Evolutionary conservation across 164 flowering plant species (phyloP).

Genomic region (Kalanchoe fedtschenkoi): DNA sequence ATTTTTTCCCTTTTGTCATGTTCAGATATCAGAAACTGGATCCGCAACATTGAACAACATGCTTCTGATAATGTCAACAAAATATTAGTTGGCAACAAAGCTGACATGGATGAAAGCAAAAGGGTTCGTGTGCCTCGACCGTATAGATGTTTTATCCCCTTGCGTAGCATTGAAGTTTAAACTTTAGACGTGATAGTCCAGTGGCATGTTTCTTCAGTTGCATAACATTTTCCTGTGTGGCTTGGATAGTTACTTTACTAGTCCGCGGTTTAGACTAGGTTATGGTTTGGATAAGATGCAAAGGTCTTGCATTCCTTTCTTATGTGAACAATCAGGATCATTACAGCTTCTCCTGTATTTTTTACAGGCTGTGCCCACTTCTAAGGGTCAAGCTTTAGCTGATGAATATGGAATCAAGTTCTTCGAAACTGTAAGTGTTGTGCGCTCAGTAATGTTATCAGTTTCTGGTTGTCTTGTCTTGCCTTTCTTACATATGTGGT

Average conservation of each 20-base stretch:
- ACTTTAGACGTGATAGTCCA: neutral
- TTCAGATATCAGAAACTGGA: constrained; percentile 26
- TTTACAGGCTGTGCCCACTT: constrained; percentile 25
- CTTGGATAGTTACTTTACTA: no score
- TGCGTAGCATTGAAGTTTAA: neutral
- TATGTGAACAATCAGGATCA: neutral
- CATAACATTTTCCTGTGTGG: no score
- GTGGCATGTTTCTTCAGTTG: neutral
- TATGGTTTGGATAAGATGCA: neutral
- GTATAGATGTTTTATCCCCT: neutral
- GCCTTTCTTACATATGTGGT: neutral
- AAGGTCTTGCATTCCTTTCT: neutral
- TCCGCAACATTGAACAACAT: constrained; percentile 29
- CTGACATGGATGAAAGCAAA: constrained; percentile 37
- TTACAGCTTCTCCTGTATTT: neutral
- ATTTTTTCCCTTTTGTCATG: neutral
- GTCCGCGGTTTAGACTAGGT: neutral
- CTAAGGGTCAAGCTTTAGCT: constrained; percentile 32
- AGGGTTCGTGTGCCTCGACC: constrained; percentile 16
- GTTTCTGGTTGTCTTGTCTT: neutral
- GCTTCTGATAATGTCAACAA: constrained; percentile 30
- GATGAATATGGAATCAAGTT: constrained; percentile 36
- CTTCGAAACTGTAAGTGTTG: constrained; percentile 28
- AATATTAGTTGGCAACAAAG: constrained; percentile 34
- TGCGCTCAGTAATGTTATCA: neutral